Conservation (phyloP, 306 rosid genomes). For the Acacia melanoxylon region DNA sequence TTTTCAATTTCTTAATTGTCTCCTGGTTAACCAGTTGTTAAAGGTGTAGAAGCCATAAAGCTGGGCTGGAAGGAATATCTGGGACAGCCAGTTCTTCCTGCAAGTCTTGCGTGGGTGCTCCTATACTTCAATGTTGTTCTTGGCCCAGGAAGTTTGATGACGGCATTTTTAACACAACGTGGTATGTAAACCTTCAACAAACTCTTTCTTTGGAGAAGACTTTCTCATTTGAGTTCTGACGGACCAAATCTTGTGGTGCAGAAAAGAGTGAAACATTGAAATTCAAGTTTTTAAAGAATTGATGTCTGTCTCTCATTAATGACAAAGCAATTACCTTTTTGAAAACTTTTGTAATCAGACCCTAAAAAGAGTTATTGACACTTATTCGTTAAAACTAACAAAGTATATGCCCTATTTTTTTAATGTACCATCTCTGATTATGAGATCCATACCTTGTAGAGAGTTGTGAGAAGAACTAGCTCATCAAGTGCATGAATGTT, state of each 20-base stretch:
- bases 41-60: slow-evolving; percentile 83
- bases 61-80: slow-evolving; percentile 97
- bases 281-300: slow-evolving; percentile 3
- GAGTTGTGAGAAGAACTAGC: neutral
- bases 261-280: slow-evolving; percentile 3
- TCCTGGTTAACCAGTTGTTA: slow-evolving; percentile 59
- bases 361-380: neutral
- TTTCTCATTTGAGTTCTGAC: neutral
- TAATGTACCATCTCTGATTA: neutral
- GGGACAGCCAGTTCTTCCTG: slow-evolving; percentile 96
- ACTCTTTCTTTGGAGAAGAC: neutral
- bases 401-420: neutral
- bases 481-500: neutral
- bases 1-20: slow-evolving; percentile 8
- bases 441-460: neutral
- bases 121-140: slow-evolving; percentile 89
- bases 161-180: slow-evolving; percentile 86
- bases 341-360: neutral
- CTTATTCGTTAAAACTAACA: neutral
- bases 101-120: slow-evolving; percentile 92
- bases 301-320: neutral
- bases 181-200: slow-evolving; percentile 53
- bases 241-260: neutral
- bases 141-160: slow-evolving; percentile 97
- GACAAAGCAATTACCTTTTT: neutral